Evolutionary conservation across 768 basidiomycete species (phyloP).

Genomic region (Amanita pallidorosea): DNA sequence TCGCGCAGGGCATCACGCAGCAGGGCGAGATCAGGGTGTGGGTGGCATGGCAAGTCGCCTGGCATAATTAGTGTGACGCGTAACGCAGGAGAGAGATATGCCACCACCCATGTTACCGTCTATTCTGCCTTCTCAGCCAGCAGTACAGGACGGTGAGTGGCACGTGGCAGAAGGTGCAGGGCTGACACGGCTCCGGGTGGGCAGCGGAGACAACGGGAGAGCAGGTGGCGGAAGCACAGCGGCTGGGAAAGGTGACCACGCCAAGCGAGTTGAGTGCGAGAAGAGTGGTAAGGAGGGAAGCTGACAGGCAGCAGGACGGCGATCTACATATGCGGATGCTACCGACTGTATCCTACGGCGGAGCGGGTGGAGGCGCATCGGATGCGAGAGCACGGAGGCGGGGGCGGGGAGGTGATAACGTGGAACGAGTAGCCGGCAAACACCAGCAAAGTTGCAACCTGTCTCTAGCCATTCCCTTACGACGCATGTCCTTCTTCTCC

Average conservation of each 20-base stretch:
- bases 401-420: conserved; percentile 36
- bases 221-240: conserved; percentile 33
- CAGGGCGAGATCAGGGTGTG: conserved; percentile 23
- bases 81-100: background rate
- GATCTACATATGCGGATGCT: conserved; percentile 73
- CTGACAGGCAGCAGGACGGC: conserved; percentile 42
- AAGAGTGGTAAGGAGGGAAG: background rate
- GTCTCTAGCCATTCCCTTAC: conserved; percentile 53
- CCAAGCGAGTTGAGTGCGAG: conserved; percentile 48
- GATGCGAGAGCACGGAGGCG: conserved; percentile 51
- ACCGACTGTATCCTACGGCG: conserved; percentile 59
- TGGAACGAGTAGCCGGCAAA: conserved; percentile 39
- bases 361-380: conserved; percentile 63
- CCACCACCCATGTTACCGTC: conserved; percentile 26
- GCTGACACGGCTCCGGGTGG: background rate
- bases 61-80: background rate
- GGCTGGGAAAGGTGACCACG: conserved; percentile 48
- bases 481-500: conserved; percentile 92
- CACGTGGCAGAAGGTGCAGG: background rate
- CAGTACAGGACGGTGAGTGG: conserved; percentile 37
- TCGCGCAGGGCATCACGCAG: conserved; percentile 38
- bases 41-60: conserved; percentile 7
- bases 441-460: conserved; percentile 6
- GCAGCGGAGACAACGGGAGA: conserved; percentile 44
- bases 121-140: conserved; percentile 37